Evolutionary conservation across 176 grass and related monocot genomes (phyloP).

Genomic region (Pontederia crassipes): DNA sequence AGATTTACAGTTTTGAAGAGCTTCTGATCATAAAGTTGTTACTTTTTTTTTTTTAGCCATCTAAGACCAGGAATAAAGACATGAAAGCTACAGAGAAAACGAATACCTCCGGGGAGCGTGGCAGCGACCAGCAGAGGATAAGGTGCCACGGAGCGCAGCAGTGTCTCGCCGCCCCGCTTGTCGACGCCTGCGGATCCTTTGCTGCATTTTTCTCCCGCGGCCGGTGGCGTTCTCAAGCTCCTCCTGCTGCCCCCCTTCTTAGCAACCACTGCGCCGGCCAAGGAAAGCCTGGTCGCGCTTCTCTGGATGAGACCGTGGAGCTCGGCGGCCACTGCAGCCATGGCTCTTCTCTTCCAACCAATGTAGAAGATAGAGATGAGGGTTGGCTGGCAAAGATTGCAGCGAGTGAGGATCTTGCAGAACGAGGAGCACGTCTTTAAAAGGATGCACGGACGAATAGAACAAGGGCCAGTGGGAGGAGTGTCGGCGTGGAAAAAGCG

Average conservation of each 20-base stretch:
- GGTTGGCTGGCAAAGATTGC: too few relatives aligned
- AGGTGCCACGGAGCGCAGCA: constrained; percentile 57
- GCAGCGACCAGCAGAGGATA: constrained; percentile 60
- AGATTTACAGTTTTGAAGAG: too few relatives aligned
- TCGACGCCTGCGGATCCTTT: neutral
- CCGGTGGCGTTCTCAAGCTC: neutral
- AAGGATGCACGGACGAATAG: neutral
- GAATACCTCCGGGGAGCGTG: constrained; percentile 49
- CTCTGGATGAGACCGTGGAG: too few relatives aligned
- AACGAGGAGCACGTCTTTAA: too few relatives aligned
- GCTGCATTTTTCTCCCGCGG: constrained; percentile 2
- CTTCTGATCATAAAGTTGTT: too few relatives aligned
- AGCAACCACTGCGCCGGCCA: too few relatives aligned
- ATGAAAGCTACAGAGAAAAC: neutral
- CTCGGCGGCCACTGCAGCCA: too few relatives aligned
- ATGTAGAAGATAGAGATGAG: too few relatives aligned
- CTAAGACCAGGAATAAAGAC: neutral
- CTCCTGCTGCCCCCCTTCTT: neutral
- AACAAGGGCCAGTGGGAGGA: constrained; percentile 8
- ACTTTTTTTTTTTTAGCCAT: too few relatives aligned
- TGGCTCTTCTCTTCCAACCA: too few relatives aligned
- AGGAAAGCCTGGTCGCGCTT: too few relatives aligned
- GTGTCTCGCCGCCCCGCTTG: constrained; percentile 17
- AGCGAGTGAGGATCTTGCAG: too few relatives aligned
- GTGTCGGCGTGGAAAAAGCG: constrained; percentile 43